Evolutionary conservation across 345 rosid species (phyloP).

Genomic region (Lagerstroemia speciosa): DNA sequence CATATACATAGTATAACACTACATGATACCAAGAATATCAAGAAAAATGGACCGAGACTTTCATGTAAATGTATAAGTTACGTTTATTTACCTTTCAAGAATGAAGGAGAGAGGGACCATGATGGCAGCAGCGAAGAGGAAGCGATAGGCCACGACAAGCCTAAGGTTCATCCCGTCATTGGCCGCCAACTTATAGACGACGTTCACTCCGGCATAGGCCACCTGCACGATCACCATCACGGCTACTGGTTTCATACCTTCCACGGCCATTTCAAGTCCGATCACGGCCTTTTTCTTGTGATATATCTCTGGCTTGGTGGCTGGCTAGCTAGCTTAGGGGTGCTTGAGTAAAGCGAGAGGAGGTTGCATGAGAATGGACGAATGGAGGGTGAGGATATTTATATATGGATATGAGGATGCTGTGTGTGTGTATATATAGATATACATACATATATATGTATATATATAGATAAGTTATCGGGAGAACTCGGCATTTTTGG

Average conservation of each 20-base stretch:
- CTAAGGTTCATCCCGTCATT: slow-evolving; percentile 11
- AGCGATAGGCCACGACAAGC: slow-evolving; percentile 11
- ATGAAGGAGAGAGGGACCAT: slow-evolving; percentile 13
- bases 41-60: neutral
- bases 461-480: too few relatives aligned
- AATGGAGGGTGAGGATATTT: too few relatives aligned
- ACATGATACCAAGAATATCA: neutral
- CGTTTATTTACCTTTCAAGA: slow-evolving; percentile 11
- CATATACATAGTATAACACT: neutral
- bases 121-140: slow-evolving; percentile 9
- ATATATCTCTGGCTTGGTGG: too few relatives aligned
- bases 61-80: neutral
- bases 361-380: too few relatives aligned
- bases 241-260: slow-evolving; percentile 5
- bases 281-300: neutral
- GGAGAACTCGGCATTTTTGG: too few relatives aligned
- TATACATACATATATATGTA: too few relatives aligned
- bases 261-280: neutral
- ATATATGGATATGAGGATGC: too few relatives aligned
- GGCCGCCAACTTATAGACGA: slow-evolving; percentile 8
- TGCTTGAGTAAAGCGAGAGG: too few relatives aligned
- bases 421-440: too few relatives aligned
- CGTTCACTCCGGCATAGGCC: slow-evolving; percentile 1
- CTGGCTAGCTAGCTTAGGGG: too few relatives aligned
- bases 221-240: slow-evolving; percentile 15